These are phyloP conservation scores for Colletotrichum tabaci DNA, from an alignment of 2,329 filamentous ascomycete species.

Conservation along the genomic window DNA sequence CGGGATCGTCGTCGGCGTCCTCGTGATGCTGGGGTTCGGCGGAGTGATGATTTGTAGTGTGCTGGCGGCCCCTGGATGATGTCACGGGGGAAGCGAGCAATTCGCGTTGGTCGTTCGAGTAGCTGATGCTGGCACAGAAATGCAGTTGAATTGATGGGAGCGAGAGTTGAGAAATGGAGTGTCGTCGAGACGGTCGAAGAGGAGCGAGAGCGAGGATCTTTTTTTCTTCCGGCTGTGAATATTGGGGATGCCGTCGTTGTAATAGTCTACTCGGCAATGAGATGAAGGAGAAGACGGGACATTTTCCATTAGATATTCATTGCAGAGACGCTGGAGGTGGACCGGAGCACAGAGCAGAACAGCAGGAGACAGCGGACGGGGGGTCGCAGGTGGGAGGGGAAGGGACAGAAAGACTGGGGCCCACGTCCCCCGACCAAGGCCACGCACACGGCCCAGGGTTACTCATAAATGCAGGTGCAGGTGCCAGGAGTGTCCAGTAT, in stretches of 20 bases:
- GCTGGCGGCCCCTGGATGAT: slow-evolving; percentile 40
- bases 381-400: slow-evolving; percentile 21
- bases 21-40: slow-evolving; percentile 29
- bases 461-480: slow-evolving; percentile 7
- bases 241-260: slow-evolving; percentile 39
- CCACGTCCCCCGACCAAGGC: slow-evolving; percentile 31
- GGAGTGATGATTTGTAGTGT: slow-evolving; percentile 14
- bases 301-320: slow-evolving; percentile 41
- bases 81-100: slow-evolving; percentile 36
- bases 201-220: slow-evolving; percentile 9
- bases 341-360: slow-evolving; percentile 1
- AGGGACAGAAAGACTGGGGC: slow-evolving; percentile 22
- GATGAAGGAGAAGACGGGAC: slow-evolving; percentile 40
- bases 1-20: slow-evolving; percentile 35
- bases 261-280: slow-evolving; percentile 41
- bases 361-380: slow-evolving; percentile 20
- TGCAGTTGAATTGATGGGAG: slow-evolving; percentile 34
- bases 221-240: slow-evolving; percentile 27
- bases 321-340: slow-evolving; percentile 18
- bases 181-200: slow-evolving; percentile 32
- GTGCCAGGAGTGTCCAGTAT: not conserved
- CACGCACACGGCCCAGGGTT: slow-evolving; percentile 15
- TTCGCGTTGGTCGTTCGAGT: slow-evolving; percentile 24
- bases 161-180: slow-evolving; percentile 34
- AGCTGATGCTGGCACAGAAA: slow-evolving; percentile 12